These are phyloP conservation scores for Phytophthora multivora DNA, from an alignment of 352 stramenopile species.

Conservation along the genomic window DNA sequence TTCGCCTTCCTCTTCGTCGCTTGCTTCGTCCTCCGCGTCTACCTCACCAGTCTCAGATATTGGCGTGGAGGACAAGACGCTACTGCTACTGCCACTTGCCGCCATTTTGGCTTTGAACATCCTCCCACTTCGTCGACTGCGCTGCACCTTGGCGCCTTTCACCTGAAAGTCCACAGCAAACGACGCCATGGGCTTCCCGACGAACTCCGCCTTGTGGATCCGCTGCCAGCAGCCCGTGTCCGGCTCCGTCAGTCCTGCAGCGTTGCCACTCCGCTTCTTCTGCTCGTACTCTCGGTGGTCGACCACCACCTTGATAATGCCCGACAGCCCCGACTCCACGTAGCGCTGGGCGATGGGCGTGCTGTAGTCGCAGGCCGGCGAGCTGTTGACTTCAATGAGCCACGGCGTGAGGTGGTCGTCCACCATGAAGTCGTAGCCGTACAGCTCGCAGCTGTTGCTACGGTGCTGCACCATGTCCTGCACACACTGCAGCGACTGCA, in stretches of 20 bases:
- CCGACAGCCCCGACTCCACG: constrained; percentile 80
- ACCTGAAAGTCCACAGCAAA: constrained; percentile 78
- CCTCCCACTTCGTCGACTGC: constrained; percentile 21
- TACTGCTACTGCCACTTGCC: constrained; percentile 5
- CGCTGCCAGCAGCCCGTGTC: constrained; percentile 67
- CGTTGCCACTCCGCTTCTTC: constrained; percentile 39
- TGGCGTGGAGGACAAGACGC: neutral
- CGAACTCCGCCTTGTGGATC: constrained; percentile 65
- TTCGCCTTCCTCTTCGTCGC: constrained; percentile 2
- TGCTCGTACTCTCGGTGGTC: constrained; percentile 79
- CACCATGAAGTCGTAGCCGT: constrained; percentile 95
- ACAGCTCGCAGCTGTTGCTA: constrained; percentile 92
- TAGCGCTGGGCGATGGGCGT: constrained; percentile 90
- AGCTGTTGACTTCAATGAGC: constrained; percentile 95
- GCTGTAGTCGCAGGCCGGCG: constrained; percentile 93
- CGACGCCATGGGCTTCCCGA: constrained; percentile 68
- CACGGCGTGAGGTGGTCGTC: constrained; percentile 84
- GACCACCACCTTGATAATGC: constrained; percentile 91
- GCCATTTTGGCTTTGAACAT: constrained; percentile 4
- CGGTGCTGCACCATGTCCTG: constrained; percentile 89
- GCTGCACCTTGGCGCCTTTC: constrained; percentile 55
- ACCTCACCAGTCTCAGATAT: neutral
- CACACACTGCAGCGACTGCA: constrained; percentile 83
- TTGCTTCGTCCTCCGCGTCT: too few relatives aligned
- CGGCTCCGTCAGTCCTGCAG: constrained; percentile 39